Evolutionary conservation across 2,329 filamentous ascomycete species (phyloP).

Genomic region (Aspergillus tamarii): DNA sequence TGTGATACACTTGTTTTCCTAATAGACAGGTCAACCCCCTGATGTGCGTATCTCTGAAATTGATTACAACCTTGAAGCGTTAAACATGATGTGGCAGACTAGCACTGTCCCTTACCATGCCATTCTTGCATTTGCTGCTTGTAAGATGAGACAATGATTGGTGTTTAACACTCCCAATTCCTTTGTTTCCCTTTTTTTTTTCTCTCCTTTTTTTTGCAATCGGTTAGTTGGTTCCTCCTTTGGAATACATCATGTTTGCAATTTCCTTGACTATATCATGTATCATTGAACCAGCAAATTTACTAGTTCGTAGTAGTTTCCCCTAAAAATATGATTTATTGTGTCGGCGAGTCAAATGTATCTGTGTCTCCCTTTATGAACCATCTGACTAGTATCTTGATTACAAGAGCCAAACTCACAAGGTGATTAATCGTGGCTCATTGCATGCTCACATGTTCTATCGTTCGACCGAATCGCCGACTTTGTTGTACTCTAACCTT

Average conservation of each 20-base stretch:
- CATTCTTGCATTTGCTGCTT: background rate
- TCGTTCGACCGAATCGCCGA: no score
- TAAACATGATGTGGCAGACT: conserved; percentile 2
- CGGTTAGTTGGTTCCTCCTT: background rate
- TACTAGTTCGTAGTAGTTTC: background rate
- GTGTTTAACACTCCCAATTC: background rate
- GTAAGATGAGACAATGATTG: background rate
- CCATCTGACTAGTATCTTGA: background rate
- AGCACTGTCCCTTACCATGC: background rate
- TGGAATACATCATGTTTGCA: background rate
- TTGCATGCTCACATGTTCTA: background rate
- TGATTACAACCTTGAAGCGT: background rate
- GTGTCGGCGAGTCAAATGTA: background rate
- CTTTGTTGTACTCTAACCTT: background rate
- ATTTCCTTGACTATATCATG: background rate
- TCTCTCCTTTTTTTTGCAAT: background rate
- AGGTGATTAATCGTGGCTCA: background rate
- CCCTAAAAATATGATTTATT: background rate
- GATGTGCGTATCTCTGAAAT: background rate
- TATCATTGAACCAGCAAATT: background rate
- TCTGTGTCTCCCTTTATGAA: background rate
- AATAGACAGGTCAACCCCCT: background rate
- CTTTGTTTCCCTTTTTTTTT: background rate
- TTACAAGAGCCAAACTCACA: background rate
- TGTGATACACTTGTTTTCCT: background rate